These are phyloP conservation scores for Apiospora saccharicola DNA, from an alignment of 2,329 filamentous ascomycete genomes.

Conservation along the genomic window DNA sequence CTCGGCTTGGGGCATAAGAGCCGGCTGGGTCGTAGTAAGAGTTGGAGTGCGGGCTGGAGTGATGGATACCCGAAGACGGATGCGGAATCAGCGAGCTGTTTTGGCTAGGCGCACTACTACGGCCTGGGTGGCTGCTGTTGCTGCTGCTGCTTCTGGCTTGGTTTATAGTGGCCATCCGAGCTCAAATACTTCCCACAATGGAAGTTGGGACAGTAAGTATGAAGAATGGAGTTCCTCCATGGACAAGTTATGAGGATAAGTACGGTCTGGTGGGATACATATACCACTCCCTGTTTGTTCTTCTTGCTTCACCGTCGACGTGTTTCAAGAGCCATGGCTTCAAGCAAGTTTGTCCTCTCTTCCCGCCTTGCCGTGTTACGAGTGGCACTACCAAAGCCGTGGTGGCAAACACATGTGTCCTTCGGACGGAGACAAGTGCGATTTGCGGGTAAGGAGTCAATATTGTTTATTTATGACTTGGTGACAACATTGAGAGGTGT, in stretches of 20 bases:
- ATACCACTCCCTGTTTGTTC: background rate
- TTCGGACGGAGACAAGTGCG: background rate
- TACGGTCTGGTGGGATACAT: background rate
- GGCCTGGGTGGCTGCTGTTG: background rate
- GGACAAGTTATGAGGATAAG: too few species aligned
- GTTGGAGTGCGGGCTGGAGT: background rate
- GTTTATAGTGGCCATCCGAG: background rate
- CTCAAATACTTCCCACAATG: background rate
- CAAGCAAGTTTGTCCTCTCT: background rate
- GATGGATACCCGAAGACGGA: background rate
- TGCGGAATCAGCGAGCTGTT: background rate
- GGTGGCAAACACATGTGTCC: background rate
- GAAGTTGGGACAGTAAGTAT: background rate
- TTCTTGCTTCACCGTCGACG: background rate
- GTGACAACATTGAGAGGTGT: background rate
- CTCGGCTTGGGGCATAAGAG: background rate
- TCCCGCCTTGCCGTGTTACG: background rate
- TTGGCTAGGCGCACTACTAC: background rate
- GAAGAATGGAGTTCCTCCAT: too few species aligned
- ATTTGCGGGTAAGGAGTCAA: background rate
- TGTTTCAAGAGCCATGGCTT: background rate
- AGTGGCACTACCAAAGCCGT: background rate
- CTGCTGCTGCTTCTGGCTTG: too few species aligned
- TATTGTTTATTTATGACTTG: background rate
- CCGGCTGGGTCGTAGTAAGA: background rate